Evolutionary conservation across 2,329 filamentous ascomycete genomes (phyloP), one percentile per base, ranked within the genome.

Genomic region (Talaromyces atroroseus): DNA sequence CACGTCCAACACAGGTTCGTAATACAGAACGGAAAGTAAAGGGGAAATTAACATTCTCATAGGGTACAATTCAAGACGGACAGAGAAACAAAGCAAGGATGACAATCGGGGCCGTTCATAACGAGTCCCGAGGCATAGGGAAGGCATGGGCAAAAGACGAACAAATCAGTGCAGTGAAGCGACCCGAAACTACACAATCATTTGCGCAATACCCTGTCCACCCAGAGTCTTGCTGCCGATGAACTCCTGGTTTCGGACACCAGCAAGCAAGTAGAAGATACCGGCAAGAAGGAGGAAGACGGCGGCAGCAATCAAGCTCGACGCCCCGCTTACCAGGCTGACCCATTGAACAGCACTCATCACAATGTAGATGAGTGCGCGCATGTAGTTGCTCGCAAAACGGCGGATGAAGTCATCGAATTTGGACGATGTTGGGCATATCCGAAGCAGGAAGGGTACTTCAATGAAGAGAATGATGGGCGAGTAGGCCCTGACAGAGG

Each of bases 331-430:
- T 59, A 88, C 80, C 61, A 92, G 77, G 71, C 90, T 95, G 58
- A 95, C 77, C 83, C 89, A 97, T 74, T 96, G 91, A 47, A 95
- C 73, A 51, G 87, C 69, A 65, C 84, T 88, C 88, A 97, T 92
- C 70, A 83, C 76, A 57, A 77, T 75, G 76, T 99, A 99, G 70
- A 95, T 87, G 57, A 79, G 88, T 20, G 92, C 92, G 75, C 94
- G 91, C 86, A 94, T 95, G 79, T 92, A 97, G 80, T 96, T 97
- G 58, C 92, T 95, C 61, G 90, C 90, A 79, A 99, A 89, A 68
- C 84, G 87, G 74, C 92, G 91, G 74, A 99, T 92, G 71, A 91
- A 87, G 63, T 77, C 79, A 73, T 99, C 94, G 77, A 99, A 99
- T 62, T 83, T 85, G 62, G 86, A 75, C 14, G 92, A 97, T 5